Evolutionary conservation across 176 grass and related monocot species (phyloP).

Genomic region (Rhynchospora tenuis): DNA sequence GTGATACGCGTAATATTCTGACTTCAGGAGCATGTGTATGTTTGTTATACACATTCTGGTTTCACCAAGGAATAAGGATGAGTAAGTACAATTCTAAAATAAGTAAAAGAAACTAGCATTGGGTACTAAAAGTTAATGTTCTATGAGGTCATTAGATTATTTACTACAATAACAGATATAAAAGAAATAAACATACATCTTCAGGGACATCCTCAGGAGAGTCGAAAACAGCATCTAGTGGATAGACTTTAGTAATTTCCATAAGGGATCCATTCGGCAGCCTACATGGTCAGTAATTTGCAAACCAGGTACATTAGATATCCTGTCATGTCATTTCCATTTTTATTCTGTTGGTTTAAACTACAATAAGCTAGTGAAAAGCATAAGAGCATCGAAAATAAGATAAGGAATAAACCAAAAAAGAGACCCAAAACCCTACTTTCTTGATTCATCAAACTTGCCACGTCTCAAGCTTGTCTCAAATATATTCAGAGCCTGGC

Average conservation of each 20-base stretch:
- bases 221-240: constrained; percentile 91
- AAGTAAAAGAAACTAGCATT: background rate
- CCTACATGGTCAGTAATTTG: constrained; percentile 30
- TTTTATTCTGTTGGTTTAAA: background rate
- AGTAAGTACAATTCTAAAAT: background rate
- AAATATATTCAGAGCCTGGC: constrained; percentile 59
- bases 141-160: background rate
- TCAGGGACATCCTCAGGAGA: constrained; percentile 85
- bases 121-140: background rate
- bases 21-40: background rate
- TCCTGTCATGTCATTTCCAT: background rate
- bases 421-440: constrained; percentile 19
- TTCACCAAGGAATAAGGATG: background rate
- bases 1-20: background rate
- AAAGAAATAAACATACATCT: constrained; percentile 51
- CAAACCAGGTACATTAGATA: background rate
- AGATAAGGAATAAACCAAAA: background rate
- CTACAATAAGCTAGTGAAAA: background rate
- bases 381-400: background rate
- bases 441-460: constrained; percentile 53
- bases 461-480: constrained; percentile 51
- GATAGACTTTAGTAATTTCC: constrained; percentile 89
- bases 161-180: constrained; percentile 13
- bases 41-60: background rate
- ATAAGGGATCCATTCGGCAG: constrained; percentile 92